Evolutionary conservation across 1,284 basidiomycete species (phyloP).

Genomic region (Melampsora larici-populina): DNA sequence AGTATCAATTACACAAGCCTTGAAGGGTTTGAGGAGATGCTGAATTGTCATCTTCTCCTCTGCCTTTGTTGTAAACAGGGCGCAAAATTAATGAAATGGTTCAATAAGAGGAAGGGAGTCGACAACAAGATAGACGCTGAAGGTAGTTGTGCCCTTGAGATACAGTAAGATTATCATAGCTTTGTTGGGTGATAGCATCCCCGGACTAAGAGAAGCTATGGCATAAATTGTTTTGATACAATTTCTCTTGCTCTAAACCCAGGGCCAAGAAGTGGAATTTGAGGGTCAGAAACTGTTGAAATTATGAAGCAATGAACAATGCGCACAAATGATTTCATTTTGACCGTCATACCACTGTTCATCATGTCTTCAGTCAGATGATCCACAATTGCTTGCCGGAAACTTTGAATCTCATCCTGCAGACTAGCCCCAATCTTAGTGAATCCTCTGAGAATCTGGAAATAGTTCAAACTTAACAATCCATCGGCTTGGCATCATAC

Average conservation of each 20-base stretch:
- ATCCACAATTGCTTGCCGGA: slow-evolving; percentile 36
- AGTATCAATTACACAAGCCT: slow-evolving; percentile 76
- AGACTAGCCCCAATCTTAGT: too few relatives aligned
- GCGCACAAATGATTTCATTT: slow-evolving; percentile 48
- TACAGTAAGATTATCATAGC: slow-evolving; percentile 80
- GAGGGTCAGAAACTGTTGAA: background rate
- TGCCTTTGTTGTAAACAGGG: slow-evolving; percentile 57
- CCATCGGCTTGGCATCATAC: too few relatives aligned
- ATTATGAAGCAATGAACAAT: background rate
- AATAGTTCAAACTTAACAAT: background rate
- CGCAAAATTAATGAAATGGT: background rate
- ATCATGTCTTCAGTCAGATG: slow-evolving; percentile 38
- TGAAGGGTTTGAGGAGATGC: slow-evolving; percentile 81
- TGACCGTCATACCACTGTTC: slow-evolving; percentile 13
- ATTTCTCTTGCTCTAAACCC: slow-evolving; percentile 66
- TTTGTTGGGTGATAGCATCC: slow-evolving; percentile 70
- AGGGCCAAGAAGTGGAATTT: background rate
- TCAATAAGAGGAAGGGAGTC: background rate
- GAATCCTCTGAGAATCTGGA: background rate
- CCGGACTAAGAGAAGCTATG: slow-evolving; percentile 73
- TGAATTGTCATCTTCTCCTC: slow-evolving; percentile 80
- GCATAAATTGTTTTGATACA: slow-evolving; percentile 79
- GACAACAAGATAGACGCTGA: slow-evolving; percentile 54
- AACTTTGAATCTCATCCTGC: too few relatives aligned
- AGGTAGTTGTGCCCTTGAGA: slow-evolving; percentile 72